Conservation (phyloP, 805 yeast species). For the Metschnikowia peoriensis region DNA sequence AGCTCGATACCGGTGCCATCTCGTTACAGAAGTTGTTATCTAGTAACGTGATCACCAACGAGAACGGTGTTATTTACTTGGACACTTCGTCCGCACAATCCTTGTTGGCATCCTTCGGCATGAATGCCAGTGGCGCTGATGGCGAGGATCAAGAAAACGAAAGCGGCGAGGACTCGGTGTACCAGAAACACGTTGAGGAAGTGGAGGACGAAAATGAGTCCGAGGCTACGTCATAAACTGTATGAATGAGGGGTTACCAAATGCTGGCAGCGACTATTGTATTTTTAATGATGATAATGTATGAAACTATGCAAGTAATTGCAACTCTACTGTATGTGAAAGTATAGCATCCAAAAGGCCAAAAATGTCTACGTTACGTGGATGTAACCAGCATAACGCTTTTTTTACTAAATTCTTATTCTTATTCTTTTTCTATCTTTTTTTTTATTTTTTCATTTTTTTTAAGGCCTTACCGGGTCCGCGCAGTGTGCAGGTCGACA, state of each 20-base stretch:
- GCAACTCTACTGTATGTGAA: too few species aligned
- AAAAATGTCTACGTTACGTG: too few species aligned
- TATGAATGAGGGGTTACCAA: constrained; percentile 1
- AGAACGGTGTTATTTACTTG: constrained; percentile 63
- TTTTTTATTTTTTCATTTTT: background rate
- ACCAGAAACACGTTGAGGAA: constrained; percentile 33
- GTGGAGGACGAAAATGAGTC: constrained; percentile 28
- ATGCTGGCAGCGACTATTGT: constrained; percentile 10
- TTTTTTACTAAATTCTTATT: too few species aligned
- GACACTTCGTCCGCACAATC: constrained; percentile 63
- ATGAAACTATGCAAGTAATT: background rate
- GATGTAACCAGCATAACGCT: too few species aligned
- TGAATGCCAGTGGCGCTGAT: constrained; percentile 24
- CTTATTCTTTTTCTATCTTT: too few species aligned
- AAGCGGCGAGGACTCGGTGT: constrained; percentile 25
- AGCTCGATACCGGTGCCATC: constrained; percentile 35
- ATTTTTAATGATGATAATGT: constrained; percentile 19
- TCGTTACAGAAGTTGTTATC: constrained; percentile 45
- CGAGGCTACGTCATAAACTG: constrained; percentile 11
- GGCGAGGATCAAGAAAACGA: constrained; percentile 29
- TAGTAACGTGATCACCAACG: constrained; percentile 51
- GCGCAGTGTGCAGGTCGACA: background rate
- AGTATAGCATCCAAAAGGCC: too few species aligned
- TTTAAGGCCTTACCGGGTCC: too few species aligned
- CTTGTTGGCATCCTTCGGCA: constrained; percentile 53